Conservation (phyloP, 1,284 basidiomycete species). For the Boletellus deceptivus region DNA sequence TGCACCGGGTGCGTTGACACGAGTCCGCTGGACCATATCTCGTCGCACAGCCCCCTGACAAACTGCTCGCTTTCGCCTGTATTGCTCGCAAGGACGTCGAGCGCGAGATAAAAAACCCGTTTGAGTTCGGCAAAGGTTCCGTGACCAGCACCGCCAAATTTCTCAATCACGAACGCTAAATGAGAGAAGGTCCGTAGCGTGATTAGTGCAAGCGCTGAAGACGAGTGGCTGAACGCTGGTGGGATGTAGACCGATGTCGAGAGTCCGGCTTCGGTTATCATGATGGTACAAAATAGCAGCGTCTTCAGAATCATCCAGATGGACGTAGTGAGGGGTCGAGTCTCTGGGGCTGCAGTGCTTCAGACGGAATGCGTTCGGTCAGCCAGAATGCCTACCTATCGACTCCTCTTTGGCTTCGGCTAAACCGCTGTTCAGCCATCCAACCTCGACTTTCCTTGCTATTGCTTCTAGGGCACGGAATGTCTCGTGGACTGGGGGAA, state of each 20-base stretch:
- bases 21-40: slow-evolving; percentile 23
- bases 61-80: slow-evolving; percentile 41
- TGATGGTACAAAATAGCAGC: slow-evolving; percentile 63
- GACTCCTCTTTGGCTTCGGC: slow-evolving; percentile 37
- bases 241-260: slow-evolving; percentile 53
- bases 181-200: slow-evolving; percentile 55
- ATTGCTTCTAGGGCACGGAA: slow-evolving; percentile 41
- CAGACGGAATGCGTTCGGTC: slow-evolving; percentile 1
- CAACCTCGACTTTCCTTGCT: slow-evolving; percentile 44
- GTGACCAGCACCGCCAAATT: slow-evolving; percentile 63
- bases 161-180: slow-evolving; percentile 67
- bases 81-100: slow-evolving; percentile 62
- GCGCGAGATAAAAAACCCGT: slow-evolving; percentile 65
- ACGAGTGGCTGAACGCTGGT: slow-evolving; percentile 28
- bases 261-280: slow-evolving; percentile 65
- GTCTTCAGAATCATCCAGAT: slow-evolving; percentile 70
- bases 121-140: slow-evolving; percentile 64
- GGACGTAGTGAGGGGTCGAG: slow-evolving; percentile 43
- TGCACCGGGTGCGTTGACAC: slow-evolving; percentile 21
- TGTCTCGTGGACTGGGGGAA: slow-evolving; percentile 43
- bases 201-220: slow-evolving; percentile 47
- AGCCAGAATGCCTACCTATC: slow-evolving; percentile 34
- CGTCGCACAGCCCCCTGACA: slow-evolving; percentile 41
- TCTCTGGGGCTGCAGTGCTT: slow-evolving; percentile 36
- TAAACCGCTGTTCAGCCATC: slow-evolving; percentile 52